A percentile compares a stretch with the other conserved stretches of the same genome.
Conservation (phyloP, 2,329 filamentous ascomycete genomes). For the Pseudogymnoascus sp. region DNA sequence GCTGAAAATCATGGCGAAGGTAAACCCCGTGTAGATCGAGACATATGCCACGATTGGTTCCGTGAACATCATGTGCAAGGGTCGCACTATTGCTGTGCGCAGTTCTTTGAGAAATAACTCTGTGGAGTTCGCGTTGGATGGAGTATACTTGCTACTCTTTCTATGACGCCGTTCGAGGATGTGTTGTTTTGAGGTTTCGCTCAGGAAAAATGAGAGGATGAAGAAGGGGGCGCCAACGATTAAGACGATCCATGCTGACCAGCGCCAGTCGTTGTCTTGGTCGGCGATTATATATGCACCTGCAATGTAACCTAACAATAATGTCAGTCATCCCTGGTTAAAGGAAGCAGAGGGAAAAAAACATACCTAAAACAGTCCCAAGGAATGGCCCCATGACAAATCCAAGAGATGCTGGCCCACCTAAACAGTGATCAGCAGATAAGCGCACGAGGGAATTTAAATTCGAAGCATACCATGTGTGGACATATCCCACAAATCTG, state of each 20-base stretch:
- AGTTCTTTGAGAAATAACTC: slow-evolving; percentile 17
- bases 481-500: slow-evolving; percentile 40
- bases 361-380: slow-evolving; percentile 14
- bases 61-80: slow-evolving; percentile 49
- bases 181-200: slow-evolving; percentile 22
- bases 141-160: slow-evolving; percentile 26
- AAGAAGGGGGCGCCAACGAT: slow-evolving; percentile 28
- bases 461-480: slow-evolving; percentile 21
- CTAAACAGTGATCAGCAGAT: slow-evolving; percentile 21
- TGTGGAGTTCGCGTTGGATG: slow-evolving; percentile 16
- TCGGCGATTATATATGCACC: slow-evolving; percentile 26
- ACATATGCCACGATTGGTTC: slow-evolving; percentile 46
- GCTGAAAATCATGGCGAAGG: slow-evolving; percentile 45
- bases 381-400: slow-evolving; percentile 22
- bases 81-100: slow-evolving; percentile 32
- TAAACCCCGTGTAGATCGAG: slow-evolving; percentile 41
- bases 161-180: slow-evolving; percentile 19
- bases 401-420: slow-evolving; percentile 17
- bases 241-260: slow-evolving; percentile 20
- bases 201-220: slow-evolving; percentile 33
- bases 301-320: slow-evolving; percentile 16
- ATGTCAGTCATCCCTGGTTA: not conserved
- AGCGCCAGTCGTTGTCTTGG: slow-evolving; percentile 22
- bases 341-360: not conserved
- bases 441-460: not conserved